Percentiles rank a stretch among this genome's conserved stretches.
Conservation (phyloP, 352 stramenopile genomes). For the Globisporangium apiculatum region DNA sequence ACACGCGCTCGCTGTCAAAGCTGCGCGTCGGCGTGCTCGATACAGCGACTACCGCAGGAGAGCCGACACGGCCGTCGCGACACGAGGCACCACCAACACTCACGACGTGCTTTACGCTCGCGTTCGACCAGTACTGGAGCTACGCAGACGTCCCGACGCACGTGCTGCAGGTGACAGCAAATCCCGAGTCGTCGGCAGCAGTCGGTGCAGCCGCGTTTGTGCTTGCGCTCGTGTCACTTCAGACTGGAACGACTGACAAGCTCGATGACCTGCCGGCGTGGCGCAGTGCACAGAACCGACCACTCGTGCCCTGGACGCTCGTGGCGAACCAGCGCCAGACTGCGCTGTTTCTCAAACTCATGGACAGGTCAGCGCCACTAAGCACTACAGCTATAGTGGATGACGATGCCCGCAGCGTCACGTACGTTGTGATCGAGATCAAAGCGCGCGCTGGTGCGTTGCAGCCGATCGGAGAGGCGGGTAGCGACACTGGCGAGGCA, state of each 20-base stretch:
- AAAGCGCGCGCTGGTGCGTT: slow-evolving; percentile 2
- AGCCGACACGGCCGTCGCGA: no score
- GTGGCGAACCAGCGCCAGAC: slow-evolving; percentile 33
- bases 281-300: slow-evolving; percentile 43
- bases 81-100: slow-evolving; percentile 7
- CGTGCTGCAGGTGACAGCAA: slow-evolving; percentile 35
- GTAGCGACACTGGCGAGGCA: slow-evolving; percentile 10
- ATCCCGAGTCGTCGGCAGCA: slow-evolving; percentile 7
- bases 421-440: slow-evolving; percentile 44
- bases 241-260: slow-evolving; percentile 37
- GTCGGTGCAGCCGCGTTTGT: slow-evolving; percentile 17
- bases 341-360: slow-evolving; percentile 41
- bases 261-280: slow-evolving; percentile 40
- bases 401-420: slow-evolving; percentile 17
- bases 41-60: neutral
- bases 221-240: slow-evolving; percentile 46
- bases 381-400: no score
- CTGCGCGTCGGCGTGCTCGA: slow-evolving; percentile 5
- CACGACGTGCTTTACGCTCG: slow-evolving; percentile 28
- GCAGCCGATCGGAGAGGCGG: neutral
- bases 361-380: slow-evolving; percentile 11
- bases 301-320: slow-evolving; percentile 45
- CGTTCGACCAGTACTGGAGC: slow-evolving; percentile 58
- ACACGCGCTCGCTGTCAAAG: slow-evolving; percentile 7
- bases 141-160: slow-evolving; percentile 41